Evolutionary conservation across 2,329 filamentous ascomycete species (phyloP).

Genomic region (Trichoderma gracile): DNA sequence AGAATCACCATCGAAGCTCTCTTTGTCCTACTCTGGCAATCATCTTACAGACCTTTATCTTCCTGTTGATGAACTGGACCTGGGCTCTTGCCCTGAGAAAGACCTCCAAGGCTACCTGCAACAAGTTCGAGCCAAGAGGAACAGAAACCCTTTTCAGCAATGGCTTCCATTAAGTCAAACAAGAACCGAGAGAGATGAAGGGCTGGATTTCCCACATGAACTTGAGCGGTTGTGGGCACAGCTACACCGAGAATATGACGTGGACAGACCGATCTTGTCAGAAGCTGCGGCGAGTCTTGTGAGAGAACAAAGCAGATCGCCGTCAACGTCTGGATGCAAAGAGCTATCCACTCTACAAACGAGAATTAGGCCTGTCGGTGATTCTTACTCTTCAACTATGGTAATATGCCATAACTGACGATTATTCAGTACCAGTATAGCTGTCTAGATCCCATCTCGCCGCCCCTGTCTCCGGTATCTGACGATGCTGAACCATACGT

Average conservation of each 20-base stretch:
- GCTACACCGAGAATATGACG: constrained; percentile 34
- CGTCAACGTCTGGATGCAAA: not conserved
- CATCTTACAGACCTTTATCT: constrained; percentile 27
- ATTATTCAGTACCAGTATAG: not conserved
- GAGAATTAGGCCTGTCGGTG: not conserved
- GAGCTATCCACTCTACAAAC: not conserved
- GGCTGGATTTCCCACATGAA: constrained; percentile 33
- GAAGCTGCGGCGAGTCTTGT: not conserved
- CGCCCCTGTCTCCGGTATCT: constrained; percentile 35
- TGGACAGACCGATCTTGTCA: constrained; percentile 25
- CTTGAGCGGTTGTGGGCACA: constrained; percentile 31
- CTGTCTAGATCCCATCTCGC: constrained; percentile 31
- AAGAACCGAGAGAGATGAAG: constrained; percentile 33
- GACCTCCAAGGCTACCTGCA: constrained; percentile 32
- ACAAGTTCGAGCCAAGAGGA: constrained; percentile 28
- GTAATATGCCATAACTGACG: not conserved
- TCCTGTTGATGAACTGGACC: constrained; percentile 32
- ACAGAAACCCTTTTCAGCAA: constrained; percentile 30
- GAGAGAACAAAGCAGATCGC: not conserved
- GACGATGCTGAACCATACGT: constrained; percentile 30
- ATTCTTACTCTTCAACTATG: not conserved
- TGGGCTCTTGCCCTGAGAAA: constrained; percentile 29
- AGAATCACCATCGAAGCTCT: not conserved
- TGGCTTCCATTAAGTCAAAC: constrained; percentile 38
- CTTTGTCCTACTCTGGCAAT: not conserved